phyloP scores from a whole-genome alignment of 345 rosid genomes.

The Pistacia vera region DNA sequence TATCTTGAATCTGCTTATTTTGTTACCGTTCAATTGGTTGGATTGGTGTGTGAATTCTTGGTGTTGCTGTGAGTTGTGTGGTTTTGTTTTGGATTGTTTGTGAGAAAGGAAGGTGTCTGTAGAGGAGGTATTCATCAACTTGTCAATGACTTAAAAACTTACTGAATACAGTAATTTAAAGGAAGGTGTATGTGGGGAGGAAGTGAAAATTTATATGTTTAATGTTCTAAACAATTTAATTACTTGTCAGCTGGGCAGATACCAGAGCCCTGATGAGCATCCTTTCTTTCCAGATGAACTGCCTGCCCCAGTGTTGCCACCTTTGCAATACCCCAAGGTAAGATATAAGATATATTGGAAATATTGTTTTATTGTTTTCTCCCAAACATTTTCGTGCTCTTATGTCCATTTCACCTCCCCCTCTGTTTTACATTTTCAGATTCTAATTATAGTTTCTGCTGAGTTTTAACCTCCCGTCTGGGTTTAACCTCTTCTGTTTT shows the following conservation, averaged over 20 bases:
- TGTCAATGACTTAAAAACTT: neutral
- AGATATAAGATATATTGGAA: neutral
- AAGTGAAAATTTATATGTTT: neutral
- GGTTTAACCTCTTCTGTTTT: neutral
- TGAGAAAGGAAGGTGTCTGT: no score
- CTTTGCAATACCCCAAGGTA: constrained; percentile 79
- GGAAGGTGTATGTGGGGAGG: neutral
- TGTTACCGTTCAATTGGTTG: no score
- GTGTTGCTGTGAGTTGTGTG: no score
- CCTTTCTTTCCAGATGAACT: constrained; percentile 78
- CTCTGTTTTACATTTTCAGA: neutral
- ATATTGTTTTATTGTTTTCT: neutral
- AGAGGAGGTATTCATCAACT: no score
- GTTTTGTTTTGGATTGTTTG: no score
- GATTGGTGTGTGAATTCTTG: no score
- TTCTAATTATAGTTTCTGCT: neutral
- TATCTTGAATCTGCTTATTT: no score
- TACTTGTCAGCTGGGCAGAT: constrained; percentile 69
- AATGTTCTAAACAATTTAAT: constrained; percentile 12
- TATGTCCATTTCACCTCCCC: neutral
- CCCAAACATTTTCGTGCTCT: neutral
- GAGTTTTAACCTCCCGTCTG: neutral
- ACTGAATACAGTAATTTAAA: neutral
- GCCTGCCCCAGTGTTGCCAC: constrained; percentile 77
- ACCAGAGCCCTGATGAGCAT: constrained; percentile 90